phyloP scores from a whole-genome alignment of 2,329 filamentous ascomycete species.

The Aspergillus tanneri region DNA sequence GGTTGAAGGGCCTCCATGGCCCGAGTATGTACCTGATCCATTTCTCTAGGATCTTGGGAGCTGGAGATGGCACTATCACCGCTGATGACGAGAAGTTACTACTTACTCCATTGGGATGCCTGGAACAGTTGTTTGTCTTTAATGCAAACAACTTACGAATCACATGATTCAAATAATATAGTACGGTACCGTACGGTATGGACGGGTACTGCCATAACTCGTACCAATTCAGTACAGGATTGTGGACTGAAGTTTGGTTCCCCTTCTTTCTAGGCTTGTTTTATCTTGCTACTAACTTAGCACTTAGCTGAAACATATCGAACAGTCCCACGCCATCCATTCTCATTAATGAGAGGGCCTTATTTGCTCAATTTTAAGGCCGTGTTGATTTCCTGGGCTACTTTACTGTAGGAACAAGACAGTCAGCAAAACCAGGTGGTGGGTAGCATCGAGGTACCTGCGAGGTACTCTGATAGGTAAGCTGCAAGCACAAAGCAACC shows the following conservation, averaged over 20 bases:
- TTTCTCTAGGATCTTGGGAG: conserved; percentile 16
- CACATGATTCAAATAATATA: not conserved
- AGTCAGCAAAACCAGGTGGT: not conserved
- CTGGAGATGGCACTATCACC: not conserved
- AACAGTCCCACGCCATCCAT: not conserved
- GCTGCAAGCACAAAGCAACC: not conserved
- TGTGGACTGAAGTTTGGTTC: too few relatives aligned
- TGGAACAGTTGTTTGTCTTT: conserved; percentile 5
- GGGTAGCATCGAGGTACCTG: not conserved
- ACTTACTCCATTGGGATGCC: not conserved
- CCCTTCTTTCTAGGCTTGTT: too few relatives aligned
- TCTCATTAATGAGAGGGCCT: not conserved
- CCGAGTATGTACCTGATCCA: conserved; percentile 52
- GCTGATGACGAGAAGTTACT: too few relatives aligned
- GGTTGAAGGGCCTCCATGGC: conserved; percentile 67
- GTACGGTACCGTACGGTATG: not conserved
- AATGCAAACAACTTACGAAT: conserved; percentile 7
- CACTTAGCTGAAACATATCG: not conserved
- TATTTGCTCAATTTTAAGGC: too few relatives aligned
- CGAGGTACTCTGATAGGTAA: not conserved
- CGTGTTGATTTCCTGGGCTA: too few relatives aligned
- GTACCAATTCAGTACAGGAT: too few relatives aligned
- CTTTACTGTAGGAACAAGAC: too few relatives aligned
- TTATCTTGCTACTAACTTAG: not conserved
- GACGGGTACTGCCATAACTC: not conserved